Percentiles rank a stretch among this genome's conserved stretches.
Evolutionary conservation across 805 yeast species (phyloP).

Genomic region (Torulaspora franciscae): DNA sequence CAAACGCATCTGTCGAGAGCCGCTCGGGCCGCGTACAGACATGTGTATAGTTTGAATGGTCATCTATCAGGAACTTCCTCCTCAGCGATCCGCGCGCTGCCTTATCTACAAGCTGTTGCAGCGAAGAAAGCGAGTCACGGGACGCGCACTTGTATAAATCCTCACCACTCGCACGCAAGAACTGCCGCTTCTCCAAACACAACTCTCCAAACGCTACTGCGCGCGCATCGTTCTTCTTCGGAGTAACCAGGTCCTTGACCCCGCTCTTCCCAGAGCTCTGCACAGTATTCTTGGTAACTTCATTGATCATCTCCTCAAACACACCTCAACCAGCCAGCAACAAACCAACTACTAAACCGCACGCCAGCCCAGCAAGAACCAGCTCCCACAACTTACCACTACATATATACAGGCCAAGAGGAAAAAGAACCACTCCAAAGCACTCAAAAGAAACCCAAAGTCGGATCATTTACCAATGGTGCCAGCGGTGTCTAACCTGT

Average conservation of each 20-base stretch:
- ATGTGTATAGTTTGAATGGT: slow-evolving; percentile 8
- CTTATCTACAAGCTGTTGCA: slow-evolving; percentile 12
- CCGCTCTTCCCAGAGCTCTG: neutral
- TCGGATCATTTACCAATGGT: neutral
- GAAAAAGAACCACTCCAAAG: neutral
- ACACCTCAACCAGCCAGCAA: neutral
- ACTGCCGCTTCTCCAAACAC: slow-evolving; percentile 10
- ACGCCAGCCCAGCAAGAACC: too few relatives aligned
- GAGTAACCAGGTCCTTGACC: neutral
- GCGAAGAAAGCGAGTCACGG: slow-evolving; percentile 24
- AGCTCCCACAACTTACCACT: too few relatives aligned
- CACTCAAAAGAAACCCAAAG: neutral
- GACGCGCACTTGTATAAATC: slow-evolving; percentile 23
- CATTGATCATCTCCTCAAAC: slow-evolving; percentile 4
- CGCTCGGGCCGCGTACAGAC: neutral
- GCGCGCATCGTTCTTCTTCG: neutral
- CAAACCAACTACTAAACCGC: neutral
- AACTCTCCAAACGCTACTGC: slow-evolving; percentile 1
- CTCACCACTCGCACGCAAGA: slow-evolving; percentile 2
- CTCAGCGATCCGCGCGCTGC: slow-evolving; percentile 5
- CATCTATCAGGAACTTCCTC: slow-evolving; percentile 17
- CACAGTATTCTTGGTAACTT: slow-evolving; percentile 1
- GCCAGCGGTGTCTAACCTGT: too few relatives aligned
- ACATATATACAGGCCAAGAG: neutral
- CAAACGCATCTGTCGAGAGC: slow-evolving; percentile 1